Evolutionary conservation across 768 basidiomycete genomes (phyloP), one percentile per base, ranked within the genome.

Genomic region (Russula compacta): DNA sequence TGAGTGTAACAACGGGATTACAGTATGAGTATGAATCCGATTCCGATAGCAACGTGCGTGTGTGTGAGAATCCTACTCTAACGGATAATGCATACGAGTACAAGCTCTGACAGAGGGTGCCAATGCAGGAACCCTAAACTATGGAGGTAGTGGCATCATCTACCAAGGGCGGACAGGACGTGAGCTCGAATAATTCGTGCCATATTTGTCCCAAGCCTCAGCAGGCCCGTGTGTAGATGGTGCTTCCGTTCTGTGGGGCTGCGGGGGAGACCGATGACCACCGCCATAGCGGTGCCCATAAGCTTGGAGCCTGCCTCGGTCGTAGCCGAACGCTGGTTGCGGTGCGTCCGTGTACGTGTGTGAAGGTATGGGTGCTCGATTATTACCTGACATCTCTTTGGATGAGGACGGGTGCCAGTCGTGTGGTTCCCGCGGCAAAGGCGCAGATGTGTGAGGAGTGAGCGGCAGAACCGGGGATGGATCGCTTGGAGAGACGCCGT

Each of bases 81-180:
- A 53, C 17, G 40, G 33, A 53, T 29, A 44, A 42, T 38, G 33
- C n/a, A 29, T 48, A 47, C 53, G 38, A 35, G 35, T 52, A 51
- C 40, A 44, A 35, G 44, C 8, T 52, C 51, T 40, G 29, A 29
- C 35, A 33, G 24, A 12, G 24, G n/a, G 38, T n/a, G 40, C 3
- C 24, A 29, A 36, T 21, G 32, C 2, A 5, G 42, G 17, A 42
- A 35, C 29, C 43, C 36, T 33, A 14, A 19, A 53, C 32, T 19
- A 33, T 24, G 48, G 35, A 14, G 44, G 21, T 32, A 38, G 19
- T 44, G 8, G 6, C 32, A 32, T 48, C 47, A 42, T 53, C 58
- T 66, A 66, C 64, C 62, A 66, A 51, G 64, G 64, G n/a, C 64
- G 64, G 32, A 66, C 50, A 39, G 62, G 64, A 29, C 24, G 58